Conservation (phyloP, 2,329 filamentous ascomycete genomes). For the Tothia fuscella region DNA sequence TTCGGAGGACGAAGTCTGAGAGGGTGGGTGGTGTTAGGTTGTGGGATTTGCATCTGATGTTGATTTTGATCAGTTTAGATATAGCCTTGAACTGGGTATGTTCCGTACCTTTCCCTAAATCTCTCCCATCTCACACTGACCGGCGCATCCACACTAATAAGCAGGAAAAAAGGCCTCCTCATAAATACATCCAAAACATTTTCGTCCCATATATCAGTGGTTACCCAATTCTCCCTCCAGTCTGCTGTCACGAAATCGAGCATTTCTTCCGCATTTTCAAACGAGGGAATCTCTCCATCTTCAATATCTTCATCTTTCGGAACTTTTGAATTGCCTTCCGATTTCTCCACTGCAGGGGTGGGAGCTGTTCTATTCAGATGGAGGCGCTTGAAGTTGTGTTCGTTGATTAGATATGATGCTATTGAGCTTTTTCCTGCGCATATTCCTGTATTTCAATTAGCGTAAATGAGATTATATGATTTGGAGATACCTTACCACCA, state of each 20-base stretch:
- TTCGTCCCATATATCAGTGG: slow-evolving; percentile 68
- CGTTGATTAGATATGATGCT: slow-evolving; percentile 71
- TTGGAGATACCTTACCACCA: slow-evolving; percentile 40
- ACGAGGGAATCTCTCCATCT: slow-evolving; percentile 17
- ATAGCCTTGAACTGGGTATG: not conserved
- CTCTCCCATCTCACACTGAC: slow-evolving; percentile 73
- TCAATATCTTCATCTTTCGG: slow-evolving; percentile 19
- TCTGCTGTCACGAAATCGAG: slow-evolving; percentile 74
- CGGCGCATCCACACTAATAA: slow-evolving; percentile 85
- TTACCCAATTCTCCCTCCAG: slow-evolving; percentile 80
- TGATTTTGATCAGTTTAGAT: not conserved
- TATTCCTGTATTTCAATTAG: slow-evolving; percentile 47
- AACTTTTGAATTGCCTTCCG: slow-evolving; percentile 26
- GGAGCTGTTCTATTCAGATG: slow-evolving; percentile 37
- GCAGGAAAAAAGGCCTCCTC: slow-evolving; percentile 80
- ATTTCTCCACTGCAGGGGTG: slow-evolving; percentile 31
- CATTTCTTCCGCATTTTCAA: slow-evolving; percentile 48
- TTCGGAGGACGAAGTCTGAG: slow-evolving; percentile 47
- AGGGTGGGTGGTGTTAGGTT: slow-evolving; percentile 40
- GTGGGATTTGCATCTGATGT: slow-evolving; percentile 34
- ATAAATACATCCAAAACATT: slow-evolving; percentile 60
- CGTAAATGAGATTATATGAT: not conserved
- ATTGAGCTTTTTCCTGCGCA: slow-evolving; percentile 89
- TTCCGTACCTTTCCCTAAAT: slow-evolving; percentile 22
- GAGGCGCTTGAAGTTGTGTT: slow-evolving; percentile 70